Base-by-base conservation (phyloP, 768 basidiomycete genomes). In the Mycena capillaripes region DNA sequence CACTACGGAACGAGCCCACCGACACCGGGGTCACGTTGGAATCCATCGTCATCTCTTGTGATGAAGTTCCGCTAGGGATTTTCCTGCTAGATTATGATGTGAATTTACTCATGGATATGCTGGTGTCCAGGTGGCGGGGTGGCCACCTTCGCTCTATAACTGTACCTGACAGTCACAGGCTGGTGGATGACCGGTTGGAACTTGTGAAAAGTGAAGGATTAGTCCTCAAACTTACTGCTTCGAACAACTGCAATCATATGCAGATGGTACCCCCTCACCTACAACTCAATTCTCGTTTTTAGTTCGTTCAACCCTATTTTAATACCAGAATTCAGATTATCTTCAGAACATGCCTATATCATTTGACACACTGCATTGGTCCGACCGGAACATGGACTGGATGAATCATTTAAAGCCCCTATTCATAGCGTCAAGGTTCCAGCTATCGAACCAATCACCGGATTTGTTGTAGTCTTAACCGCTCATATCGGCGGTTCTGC, bases 351-450 rank as follows among this genome's bases (percentile, higher is more conserved):
- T n/a, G n/a, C n/a, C n/a, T n/a, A n/a, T n/a, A n/a, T n/a, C n/a
- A n/a, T n/a, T n/a, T n/a, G n/a, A n/a, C n/a, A n/a, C n/a, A n/a
- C 70, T 72, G 38, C 74, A 75, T 34, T 75, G 74, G 67, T 75
- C 74, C 16, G 74, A 70, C 8, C 74, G 66, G 63, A 75, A 75
- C 9, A 75, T 59, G 27, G 74, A 70, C 68, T 75, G 74, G 48
- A 75, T 72, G 59, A 75, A 75, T 21, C 74, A 70, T 4, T 21
- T 50, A 55, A 72, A 75, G 1, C 74, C 74, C 38, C 52, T 69
- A 44, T 75, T 53, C 1, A 40, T 23, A n/a, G 74, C 74, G 46
- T 60, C 44, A n/a, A 70, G 66, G 59, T 75, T 75, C 74, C 74
- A 75, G 34, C 72, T 52, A 32, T 75, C 72, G 52, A 69, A 69